Conservation (phyloP, 2,329 filamentous ascomycete species). For the Aspergillus sp. region DNA sequence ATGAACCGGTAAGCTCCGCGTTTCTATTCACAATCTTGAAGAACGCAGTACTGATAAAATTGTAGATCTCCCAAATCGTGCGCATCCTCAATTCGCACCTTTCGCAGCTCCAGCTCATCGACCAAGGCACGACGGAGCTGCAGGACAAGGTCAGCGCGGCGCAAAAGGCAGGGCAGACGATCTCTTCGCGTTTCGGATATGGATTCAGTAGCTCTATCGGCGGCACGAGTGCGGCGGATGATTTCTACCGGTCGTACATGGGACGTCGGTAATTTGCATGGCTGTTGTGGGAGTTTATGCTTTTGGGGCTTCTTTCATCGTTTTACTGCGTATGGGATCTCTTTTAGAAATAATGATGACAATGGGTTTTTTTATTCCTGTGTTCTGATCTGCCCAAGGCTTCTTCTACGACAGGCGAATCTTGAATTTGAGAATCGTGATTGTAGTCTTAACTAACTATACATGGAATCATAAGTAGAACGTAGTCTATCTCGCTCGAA, state of each 20-base stretch:
- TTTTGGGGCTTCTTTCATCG: background rate
- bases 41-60: background rate
- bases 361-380: background rate
- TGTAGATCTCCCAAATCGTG: slow-evolving; percentile 84
- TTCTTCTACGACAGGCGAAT: no score
- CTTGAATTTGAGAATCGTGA: no score
- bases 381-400: background rate
- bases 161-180: slow-evolving; percentile 65
- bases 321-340: background rate
- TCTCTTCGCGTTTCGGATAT: slow-evolving; percentile 38
- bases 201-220: slow-evolving; percentile 27
- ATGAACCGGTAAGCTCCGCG: slow-evolving; percentile 66
- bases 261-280: slow-evolving; percentile 54
- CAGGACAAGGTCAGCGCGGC: slow-evolving; percentile 76
- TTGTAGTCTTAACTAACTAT: background rate
- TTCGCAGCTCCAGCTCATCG: slow-evolving; percentile 86
- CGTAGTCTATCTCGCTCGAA: no score
- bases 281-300: background rate
- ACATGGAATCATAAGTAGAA: background rate
- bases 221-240: slow-evolving; percentile 64
- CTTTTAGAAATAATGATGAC: background rate
- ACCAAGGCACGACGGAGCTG: slow-evolving; percentile 71
- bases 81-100: slow-evolving; percentile 91
- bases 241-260: slow-evolving; percentile 86
- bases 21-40: background rate